Conservation (phyloP, 23 red algal genomes). For the Gracilaria gracilis region DNA sequence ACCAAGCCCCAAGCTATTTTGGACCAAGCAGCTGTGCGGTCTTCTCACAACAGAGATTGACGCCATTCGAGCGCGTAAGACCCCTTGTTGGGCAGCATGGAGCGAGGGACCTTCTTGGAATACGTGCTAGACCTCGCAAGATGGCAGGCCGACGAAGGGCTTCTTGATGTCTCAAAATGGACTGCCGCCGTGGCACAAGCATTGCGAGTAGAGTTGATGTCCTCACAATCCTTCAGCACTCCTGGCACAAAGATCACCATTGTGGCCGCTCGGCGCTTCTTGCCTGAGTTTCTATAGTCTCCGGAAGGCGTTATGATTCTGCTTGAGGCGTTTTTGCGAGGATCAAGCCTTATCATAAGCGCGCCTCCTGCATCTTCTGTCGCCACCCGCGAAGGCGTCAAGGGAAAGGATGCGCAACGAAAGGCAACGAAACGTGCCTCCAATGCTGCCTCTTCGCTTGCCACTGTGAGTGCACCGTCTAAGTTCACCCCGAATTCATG, state of each 20-base stretch:
- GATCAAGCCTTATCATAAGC: slow-evolving; percentile 1
- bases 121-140: slow-evolving; percentile 72
- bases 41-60: slow-evolving; percentile 64
- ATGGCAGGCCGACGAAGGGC: slow-evolving; percentile 80
- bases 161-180: slow-evolving; percentile 64
- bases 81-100: slow-evolving; percentile 32
- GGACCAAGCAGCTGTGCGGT: slow-evolving; percentile 61
- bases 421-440: not conserved
- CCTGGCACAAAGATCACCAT: slow-evolving; percentile 50
- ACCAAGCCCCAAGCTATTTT: slow-evolving; percentile 39
- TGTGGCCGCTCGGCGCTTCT: slow-evolving; percentile 43
- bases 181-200: slow-evolving; percentile 29
- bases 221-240: slow-evolving; percentile 10
- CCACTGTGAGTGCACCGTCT: not conserved
- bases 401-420: not conserved
- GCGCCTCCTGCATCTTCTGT: slow-evolving; percentile 18
- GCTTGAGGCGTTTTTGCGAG: slow-evolving; percentile 30
- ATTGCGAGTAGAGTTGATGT: slow-evolving; percentile 30
- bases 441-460: not conserved
- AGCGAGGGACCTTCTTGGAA: slow-evolving; percentile 55
- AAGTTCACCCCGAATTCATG: slow-evolving; percentile 30
- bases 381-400: not conserved
- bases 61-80: slow-evolving; percentile 37
- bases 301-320: slow-evolving; percentile 16
- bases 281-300: slow-evolving; percentile 55